Base-by-base conservation (phyloP, 495 filamentous ascomycete genomes). In the Penicillium steckii region DNA sequence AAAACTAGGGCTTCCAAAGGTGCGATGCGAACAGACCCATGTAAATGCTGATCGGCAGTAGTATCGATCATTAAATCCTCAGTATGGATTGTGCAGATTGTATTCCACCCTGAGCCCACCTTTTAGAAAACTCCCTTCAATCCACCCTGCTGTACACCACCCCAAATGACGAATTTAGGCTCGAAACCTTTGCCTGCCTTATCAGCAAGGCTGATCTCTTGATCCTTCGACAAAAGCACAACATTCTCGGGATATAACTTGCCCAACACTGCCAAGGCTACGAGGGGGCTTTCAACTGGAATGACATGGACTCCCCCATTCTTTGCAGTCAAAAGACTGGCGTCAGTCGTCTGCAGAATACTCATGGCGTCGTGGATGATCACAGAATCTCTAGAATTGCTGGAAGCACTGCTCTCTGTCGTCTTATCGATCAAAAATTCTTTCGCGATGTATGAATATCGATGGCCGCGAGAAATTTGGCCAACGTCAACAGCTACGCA, bases 181-280 rank as follows among this genome's bases (percentile, higher is more conserved):
- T 52, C 60, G 29, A 56, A 59, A 0, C 56, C 58, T 54, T 69
- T 67, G 6, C 66, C 66, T 9, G 47, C 50, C 1, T 45, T 46
- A 19, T 50, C 48, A 1, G 55, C 33, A 19, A 42, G 25, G 15
- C 33, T 30, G 7, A 60, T n/a, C 5, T 17, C 41, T 19, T 61
- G 49, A 8, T 54, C 25, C n/a, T 26, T 7, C n/a, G 44, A 40
- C n/a, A 67, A 43, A 17, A 60, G 10, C 18, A 69, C 49, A 12
- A 69, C 61, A 52, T 69, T 71, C 46, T 57, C 64, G 18, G 68
- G 68, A 50, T 69, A 69, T 10, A 71, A 23, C 54, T 55, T 65
- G 8, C 68, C 68, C 13, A 69, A 24, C 8, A 67, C 46, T 5
- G 68, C 68, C 26, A 69, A 43, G 3, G 55, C 48, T 13, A 66